These are phyloP conservation scores for Cutaneotrichosporon arboriforme DNA, from an alignment of 1,284 basidiomycete genomes.

Conservation along the genomic window DNA sequence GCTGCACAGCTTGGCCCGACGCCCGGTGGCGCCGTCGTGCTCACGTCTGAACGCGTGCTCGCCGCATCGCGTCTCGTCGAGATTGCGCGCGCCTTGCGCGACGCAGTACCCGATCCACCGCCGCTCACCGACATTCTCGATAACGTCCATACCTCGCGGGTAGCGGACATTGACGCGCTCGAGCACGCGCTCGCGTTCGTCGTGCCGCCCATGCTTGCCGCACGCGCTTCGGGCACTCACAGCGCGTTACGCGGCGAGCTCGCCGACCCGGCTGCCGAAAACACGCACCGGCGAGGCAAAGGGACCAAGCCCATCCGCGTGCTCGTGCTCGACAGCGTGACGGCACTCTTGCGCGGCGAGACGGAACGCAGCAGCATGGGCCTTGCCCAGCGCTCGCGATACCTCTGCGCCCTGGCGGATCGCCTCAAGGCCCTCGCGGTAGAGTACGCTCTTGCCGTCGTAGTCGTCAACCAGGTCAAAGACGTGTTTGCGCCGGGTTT, in stretches of 20 bases:
- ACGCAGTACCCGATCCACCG: constrained; percentile 1
- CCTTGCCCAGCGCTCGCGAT: constrained; percentile 63
- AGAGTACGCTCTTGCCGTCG: constrained; percentile 61
- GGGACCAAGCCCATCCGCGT: constrained; percentile 49
- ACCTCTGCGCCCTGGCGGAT: constrained; percentile 61
- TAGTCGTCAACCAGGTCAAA: constrained; percentile 82
- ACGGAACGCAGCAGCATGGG: constrained; percentile 45
- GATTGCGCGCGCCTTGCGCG: constrained; percentile 33
- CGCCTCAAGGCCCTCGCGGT: constrained; percentile 64
- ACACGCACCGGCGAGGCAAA: neutral
- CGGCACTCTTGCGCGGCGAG: constrained; percentile 64
- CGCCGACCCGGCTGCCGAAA: neutral
- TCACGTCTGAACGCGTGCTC: constrained; percentile 67
- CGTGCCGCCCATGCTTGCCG: constrained; percentile 58
- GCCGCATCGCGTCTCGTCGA: constrained; percentile 59
- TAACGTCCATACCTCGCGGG: constrained; percentile 60
- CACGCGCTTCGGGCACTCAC: neutral
- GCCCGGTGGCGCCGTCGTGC: constrained; percentile 59
- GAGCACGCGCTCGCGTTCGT: constrained; percentile 60
- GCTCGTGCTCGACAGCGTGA: constrained; percentile 72
- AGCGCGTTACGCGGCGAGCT: constrained; percentile 4
- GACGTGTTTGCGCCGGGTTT: constrained; percentile 55
- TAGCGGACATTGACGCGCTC: constrained; percentile 59
- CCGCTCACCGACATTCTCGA: constrained; percentile 50
- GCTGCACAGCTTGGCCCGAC: constrained; percentile 60